These are phyloP conservation scores for Pneumocystis jirovecii DNA, from an alignment of 1,139 yeast species.

Conservation along the genomic window DNA sequence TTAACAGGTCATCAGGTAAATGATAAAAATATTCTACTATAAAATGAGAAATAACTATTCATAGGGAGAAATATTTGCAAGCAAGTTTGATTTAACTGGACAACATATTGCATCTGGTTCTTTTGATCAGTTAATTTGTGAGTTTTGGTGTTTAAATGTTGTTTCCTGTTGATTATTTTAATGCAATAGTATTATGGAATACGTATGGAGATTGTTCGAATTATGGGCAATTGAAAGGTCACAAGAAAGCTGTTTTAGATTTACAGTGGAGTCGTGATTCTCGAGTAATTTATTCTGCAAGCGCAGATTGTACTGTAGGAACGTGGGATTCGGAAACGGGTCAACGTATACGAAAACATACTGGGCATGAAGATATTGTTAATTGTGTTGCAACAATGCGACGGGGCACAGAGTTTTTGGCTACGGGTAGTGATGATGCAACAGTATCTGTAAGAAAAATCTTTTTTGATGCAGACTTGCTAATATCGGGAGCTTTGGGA, in stretches of 20 bases:
- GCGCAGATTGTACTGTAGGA: constrained; percentile 37
- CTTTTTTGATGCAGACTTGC: background rate
- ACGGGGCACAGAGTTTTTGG: constrained; percentile 26
- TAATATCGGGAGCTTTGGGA: constrained; percentile 39
- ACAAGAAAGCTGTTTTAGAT: constrained; percentile 37
- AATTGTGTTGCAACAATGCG: constrained; percentile 35
- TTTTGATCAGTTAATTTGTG: constrained; percentile 21
- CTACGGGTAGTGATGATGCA: constrained; percentile 58
- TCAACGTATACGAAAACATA: constrained; percentile 36
- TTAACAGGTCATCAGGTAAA: constrained; percentile 18
- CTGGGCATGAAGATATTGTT: constrained; percentile 39
- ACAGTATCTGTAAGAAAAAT: constrained; percentile 22
- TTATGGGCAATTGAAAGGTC: constrained; percentile 33
- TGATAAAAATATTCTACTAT: background rate
- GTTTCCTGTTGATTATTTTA: background rate
- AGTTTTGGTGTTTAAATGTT: constrained; percentile 2
- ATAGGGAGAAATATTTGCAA: constrained; percentile 22
- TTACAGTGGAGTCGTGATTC: constrained; percentile 34
- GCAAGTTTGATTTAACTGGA: constrained; percentile 23
- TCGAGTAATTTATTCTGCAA: constrained; percentile 27
- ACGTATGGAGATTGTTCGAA: constrained; percentile 25
- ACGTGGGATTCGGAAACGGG: constrained; percentile 48
- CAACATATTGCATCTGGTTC: constrained; percentile 24
- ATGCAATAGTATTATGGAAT: constrained; percentile 30
- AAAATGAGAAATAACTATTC: constrained; percentile 2